These are phyloP conservation scores for Kazachstania bromeliacearum DNA, from an alignment of 805 yeast species.

Conservation along the genomic window DNA sequence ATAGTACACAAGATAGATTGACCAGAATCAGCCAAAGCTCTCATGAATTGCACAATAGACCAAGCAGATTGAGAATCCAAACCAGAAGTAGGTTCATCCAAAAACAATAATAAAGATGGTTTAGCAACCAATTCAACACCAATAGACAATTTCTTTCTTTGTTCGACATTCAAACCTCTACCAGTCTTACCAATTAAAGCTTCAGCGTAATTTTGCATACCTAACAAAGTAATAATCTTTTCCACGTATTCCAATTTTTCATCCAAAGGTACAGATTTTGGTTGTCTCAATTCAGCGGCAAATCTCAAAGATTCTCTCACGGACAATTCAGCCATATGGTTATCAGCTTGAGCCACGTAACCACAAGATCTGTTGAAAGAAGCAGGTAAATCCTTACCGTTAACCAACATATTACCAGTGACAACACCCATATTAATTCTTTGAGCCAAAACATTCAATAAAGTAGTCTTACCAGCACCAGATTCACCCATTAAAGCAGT, in stretches of 20 bases:
- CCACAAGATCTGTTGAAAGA: slow-evolving; percentile 74
- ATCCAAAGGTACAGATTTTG: slow-evolving; percentile 40
- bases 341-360: slow-evolving; percentile 73
- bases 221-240: slow-evolving; percentile 53
- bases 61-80: slow-evolving; percentile 58
- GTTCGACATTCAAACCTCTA: slow-evolving; percentile 61
- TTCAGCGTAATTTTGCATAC: slow-evolving; percentile 62
- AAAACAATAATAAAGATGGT: slow-evolving; percentile 50
- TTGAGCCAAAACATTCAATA: slow-evolving; percentile 62
- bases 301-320: slow-evolving; percentile 68
- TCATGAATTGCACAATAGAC: slow-evolving; percentile 59
- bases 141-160: slow-evolving; percentile 56
- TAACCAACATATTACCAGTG: slow-evolving; percentile 63
- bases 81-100: slow-evolving; percentile 72
- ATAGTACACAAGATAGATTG: slow-evolving; percentile 70
- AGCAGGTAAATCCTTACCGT: slow-evolving; percentile 48
- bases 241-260: slow-evolving; percentile 66
- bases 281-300: slow-evolving; percentile 66
- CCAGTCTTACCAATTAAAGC: slow-evolving; percentile 76
- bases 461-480: slow-evolving; percentile 80
- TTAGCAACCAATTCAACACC: slow-evolving; percentile 68
- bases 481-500: slow-evolving; percentile 82
- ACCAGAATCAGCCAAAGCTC: slow-evolving; percentile 60
- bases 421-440: slow-evolving; percentile 63
- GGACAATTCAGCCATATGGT: slow-evolving; percentile 58